phyloP scores from a whole-genome alignment of 2,329 filamentous ascomycete species.

The Ascochyta lentis region DNA sequence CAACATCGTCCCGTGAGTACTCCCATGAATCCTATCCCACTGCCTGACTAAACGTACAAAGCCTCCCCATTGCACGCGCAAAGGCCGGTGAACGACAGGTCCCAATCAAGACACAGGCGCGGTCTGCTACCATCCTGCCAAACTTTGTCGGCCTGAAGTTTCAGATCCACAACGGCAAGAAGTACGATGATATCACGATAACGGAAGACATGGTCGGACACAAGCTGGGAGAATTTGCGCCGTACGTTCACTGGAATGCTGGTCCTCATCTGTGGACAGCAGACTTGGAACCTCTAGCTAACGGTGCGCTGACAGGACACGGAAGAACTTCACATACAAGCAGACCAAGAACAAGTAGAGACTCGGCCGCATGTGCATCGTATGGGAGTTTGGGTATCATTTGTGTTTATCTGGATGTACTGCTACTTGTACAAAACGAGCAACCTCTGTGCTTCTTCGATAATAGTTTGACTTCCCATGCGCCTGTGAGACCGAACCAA shows the following conservation, averaged over 20 bases:
- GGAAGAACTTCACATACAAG: slow-evolving; percentile 73
- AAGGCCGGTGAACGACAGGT: slow-evolving; percentile 68
- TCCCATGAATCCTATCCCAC: slow-evolving; percentile 14
- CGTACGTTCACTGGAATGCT: slow-evolving; percentile 61
- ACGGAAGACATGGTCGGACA: slow-evolving; percentile 97
- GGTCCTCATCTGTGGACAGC: too few species aligned
- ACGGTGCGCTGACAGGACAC: slow-evolving; percentile 58
- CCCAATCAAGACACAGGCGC: slow-evolving; percentile 85
- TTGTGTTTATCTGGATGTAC: slow-evolving; percentile 41
- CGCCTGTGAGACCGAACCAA: slow-evolving; percentile 29
- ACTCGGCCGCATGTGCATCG: slow-evolving; percentile 28
- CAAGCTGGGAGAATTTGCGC: slow-evolving; percentile 90
- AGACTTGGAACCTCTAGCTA: neutral
- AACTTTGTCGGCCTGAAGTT: slow-evolving; percentile 92
- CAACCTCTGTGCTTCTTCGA: slow-evolving; percentile 3
- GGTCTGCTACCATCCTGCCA: slow-evolving; percentile 86
- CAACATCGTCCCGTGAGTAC: slow-evolving; percentile 72
- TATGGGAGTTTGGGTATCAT: slow-evolving; percentile 48
- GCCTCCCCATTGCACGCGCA: slow-evolving; percentile 68
- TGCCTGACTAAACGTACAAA: slow-evolving; percentile 45
- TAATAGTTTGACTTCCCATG: slow-evolving; percentile 15
- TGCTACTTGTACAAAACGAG: slow-evolving; percentile 43
- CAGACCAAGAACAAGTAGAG: slow-evolving; percentile 72
- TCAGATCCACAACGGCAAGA: slow-evolving; percentile 90
- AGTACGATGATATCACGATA: slow-evolving; percentile 80